phyloP scores from a whole-genome alignment of 805 yeast species.

The Yarrowia keelungensis region DNA sequence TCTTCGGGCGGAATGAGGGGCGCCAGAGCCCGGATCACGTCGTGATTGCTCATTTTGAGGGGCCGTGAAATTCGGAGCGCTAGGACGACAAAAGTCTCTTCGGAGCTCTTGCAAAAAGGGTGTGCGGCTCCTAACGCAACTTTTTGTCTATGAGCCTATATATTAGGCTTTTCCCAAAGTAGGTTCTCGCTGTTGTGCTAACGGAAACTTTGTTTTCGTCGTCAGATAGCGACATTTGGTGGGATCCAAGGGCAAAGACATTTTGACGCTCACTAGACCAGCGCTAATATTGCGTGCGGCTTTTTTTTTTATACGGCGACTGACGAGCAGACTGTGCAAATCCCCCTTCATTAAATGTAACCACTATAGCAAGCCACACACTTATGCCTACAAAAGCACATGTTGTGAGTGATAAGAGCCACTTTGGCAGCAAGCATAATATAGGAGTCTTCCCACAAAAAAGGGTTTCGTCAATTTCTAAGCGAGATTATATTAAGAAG shows the following conservation, averaged over 20 bases:
- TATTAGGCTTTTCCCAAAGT: neutral
- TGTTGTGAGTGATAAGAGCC: neutral
- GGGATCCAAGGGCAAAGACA: neutral
- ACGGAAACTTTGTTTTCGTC: too few relatives aligned
- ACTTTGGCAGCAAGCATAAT: slow-evolving; percentile 10
- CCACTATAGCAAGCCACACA: neutral
- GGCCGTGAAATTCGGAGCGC: neutral
- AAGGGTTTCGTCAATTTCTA: neutral
- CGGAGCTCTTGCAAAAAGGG: neutral
- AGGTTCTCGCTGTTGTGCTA: slow-evolving; percentile 9
- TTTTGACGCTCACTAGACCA: neutral
- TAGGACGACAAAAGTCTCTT: neutral
- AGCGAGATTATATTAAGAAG: neutral
- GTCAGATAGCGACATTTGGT: neutral
- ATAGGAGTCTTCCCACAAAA: neutral
- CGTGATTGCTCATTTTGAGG: neutral
- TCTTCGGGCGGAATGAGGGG: slow-evolving; percentile 34
- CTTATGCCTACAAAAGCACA: too few relatives aligned
- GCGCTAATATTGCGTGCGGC: neutral
- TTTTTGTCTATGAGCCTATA: neutral
- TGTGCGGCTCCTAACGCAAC: slow-evolving; percentile 5
- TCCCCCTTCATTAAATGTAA: too few relatives aligned
- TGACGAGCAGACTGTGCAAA: too few relatives aligned
- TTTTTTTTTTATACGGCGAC: neutral
- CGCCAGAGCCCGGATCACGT: slow-evolving; percentile 26